Evolutionary conservation across 2,329 filamentous ascomycete genomes (phyloP), one percentile per base, ranked within the genome.

Genomic region (Sporothrix humicola): DNA sequence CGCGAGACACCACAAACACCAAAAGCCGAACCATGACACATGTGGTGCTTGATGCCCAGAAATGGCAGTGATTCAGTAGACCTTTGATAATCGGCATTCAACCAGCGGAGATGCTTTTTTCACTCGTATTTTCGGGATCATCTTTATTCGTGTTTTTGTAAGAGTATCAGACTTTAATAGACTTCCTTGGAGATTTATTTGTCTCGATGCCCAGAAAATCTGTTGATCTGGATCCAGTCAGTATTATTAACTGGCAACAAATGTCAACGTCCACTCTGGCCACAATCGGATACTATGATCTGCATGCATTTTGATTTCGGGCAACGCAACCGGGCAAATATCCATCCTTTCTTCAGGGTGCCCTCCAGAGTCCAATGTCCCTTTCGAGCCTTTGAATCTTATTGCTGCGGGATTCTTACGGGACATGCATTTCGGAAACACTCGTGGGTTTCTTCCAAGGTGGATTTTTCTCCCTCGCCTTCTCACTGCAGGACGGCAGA

Each of bases 401-500:
- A 44, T 15, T 54, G n/a, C n/a, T 20, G 10, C 7, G 15, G 59
- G 59, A 37, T 37, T 37, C 31, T 37, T 37, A 37, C 31, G 31
- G 31, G 31, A 37, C 7, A 37, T 37, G 31, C 31, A 37, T 37
- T 37, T 37, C 31, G 31, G 31, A 37, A 44, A 63, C 9, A 44
- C 3, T 9, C 17, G 59, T 17, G 44, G 59, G 58, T 42, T 26
- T 15, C 58, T 13, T 42, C 20, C 23, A 17, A 63, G 31, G 59
- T 63, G 59, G 59, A 44, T 20, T 12, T 12, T 17, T 6, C 10
- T 23, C n/a, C n/a, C 52, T 63, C 9, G 31, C 31, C 15, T 37
- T 59, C 26, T 37, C 26, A 37, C 59, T 44, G 31, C 17, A 42
- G 31, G 31, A 44, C 59, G 59, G 59, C 59, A 63, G 59, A 63